phyloP scores from a whole-genome alignment of 148 eudicot species.

The Bassia scoparia region DNA sequence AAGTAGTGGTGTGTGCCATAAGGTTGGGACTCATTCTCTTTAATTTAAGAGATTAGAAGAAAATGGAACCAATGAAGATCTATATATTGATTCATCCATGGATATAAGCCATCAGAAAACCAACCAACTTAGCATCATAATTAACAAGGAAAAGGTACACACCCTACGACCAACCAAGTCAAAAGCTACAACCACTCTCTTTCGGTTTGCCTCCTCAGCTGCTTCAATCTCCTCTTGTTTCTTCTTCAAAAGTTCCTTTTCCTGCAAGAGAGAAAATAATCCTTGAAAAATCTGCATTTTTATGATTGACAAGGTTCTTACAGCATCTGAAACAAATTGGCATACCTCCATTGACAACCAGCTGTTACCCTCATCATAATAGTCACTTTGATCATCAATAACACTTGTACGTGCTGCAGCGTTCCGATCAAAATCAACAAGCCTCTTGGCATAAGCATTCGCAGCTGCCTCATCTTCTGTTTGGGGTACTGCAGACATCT shows the following conservation, averaged over 20 bases:
- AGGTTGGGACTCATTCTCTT: too few species aligned
- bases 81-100: too few species aligned
- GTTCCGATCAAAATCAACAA: conserved; percentile 91
- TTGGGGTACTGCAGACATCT: conserved; percentile 43
- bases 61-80: too few species aligned
- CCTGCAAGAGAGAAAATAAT: conserved; percentile 39
- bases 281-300: background rate
- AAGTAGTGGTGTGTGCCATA: too few species aligned
- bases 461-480: conserved; percentile 88
- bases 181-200: conserved; percentile 83
- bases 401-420: conserved; percentile 98
- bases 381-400: conserved; percentile 98
- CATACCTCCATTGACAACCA: conserved; percentile 93
- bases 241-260: conserved; percentile 84
- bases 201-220: conserved; percentile 73
- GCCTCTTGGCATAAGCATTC: conserved; percentile 96
- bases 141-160: conserved; percentile 18
- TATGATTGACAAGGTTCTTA: background rate
- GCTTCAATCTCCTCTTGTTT: conserved; percentile 80
- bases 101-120: background rate
- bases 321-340: background rate
- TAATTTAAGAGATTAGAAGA: too few species aligned
- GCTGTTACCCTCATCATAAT: conserved; percentile 85
- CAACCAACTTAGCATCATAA: background rate
- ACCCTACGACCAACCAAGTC: conserved; percentile 99